Conservation (phyloP, 345 rosid genomes). For the Acer campestre region DNA sequence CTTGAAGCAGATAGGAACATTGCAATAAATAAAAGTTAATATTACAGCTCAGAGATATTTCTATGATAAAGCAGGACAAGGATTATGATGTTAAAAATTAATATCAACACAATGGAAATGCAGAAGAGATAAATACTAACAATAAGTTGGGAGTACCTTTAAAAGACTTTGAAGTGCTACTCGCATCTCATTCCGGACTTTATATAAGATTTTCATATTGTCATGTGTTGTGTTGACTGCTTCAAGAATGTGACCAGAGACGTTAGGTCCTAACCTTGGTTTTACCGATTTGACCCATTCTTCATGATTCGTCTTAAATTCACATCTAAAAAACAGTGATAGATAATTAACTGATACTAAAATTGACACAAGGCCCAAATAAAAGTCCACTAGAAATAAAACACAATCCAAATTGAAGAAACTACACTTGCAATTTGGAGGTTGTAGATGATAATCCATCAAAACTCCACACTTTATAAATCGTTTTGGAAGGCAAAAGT, state of each 20-base stretch:
- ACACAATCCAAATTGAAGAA: neutral
- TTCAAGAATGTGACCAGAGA: slow-evolving; percentile 50
- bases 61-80: neutral
- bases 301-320: slow-evolving; percentile 84
- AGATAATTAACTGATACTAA: slow-evolving; percentile 19
- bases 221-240: slow-evolving; percentile 58
- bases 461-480: neutral
- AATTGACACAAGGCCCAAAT: neutral
- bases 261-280: slow-evolving; percentile 67
- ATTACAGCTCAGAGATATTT: neutral
- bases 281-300: slow-evolving; percentile 81
- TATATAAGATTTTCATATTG: slow-evolving; percentile 60
- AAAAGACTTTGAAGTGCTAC: slow-evolving; percentile 70
- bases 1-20: neutral
- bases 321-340: slow-evolving; percentile 56
- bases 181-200: slow-evolving; percentile 78
- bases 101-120: neutral
- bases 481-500: neutral
- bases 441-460: neutral
- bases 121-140: slow-evolving; percentile 7
- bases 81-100: neutral
- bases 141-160: slow-evolving; percentile 48
- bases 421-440: neutral
- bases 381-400: neutral
- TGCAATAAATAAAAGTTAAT: neutral